Percentiles rank a stretch among this genome's conserved stretches.
Evolutionary conservation across 1,284 basidiomycete genomes (phyloP).

Genomic region (Taiwanofungus camphoratus): DNA sequence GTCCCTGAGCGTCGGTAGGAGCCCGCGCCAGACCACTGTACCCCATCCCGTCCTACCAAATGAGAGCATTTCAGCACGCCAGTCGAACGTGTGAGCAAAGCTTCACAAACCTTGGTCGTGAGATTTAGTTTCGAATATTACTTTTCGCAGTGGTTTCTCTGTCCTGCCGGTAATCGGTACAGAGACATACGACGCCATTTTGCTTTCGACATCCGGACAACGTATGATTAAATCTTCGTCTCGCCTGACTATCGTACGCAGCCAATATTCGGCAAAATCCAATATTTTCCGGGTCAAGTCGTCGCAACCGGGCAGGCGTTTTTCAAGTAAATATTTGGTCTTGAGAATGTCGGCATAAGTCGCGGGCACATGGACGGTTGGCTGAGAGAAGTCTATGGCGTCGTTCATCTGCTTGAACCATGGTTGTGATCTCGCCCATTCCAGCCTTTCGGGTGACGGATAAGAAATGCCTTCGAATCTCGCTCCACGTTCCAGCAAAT

Average conservation of each 20-base stretch:
- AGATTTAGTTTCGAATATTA: neutral
- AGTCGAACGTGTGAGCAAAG: neutral
- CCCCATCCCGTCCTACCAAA: neutral
- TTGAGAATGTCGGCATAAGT: neutral
- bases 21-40: neutral
- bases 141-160: neutral
- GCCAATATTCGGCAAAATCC: neutral
- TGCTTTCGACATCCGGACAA: too few species aligned
- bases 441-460: neutral
- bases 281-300: neutral
- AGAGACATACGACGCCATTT: neutral
- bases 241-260: neutral
- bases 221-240: neutral
- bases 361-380: neutral
- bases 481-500: neutral
- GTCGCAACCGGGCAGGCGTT: neutral
- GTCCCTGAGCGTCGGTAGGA: neutral
- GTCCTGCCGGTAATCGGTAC: neutral
- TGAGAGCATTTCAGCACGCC: neutral
- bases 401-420: neutral
- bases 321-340: neutral
- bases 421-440: neutral
- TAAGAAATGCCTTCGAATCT: neutral
- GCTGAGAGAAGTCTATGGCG: neutral
- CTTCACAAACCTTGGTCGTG: neutral